Evolutionary conservation across 2,329 filamentous ascomycete species (phyloP).

Genomic region (Davidsoniella neocaledoniae): DNA sequence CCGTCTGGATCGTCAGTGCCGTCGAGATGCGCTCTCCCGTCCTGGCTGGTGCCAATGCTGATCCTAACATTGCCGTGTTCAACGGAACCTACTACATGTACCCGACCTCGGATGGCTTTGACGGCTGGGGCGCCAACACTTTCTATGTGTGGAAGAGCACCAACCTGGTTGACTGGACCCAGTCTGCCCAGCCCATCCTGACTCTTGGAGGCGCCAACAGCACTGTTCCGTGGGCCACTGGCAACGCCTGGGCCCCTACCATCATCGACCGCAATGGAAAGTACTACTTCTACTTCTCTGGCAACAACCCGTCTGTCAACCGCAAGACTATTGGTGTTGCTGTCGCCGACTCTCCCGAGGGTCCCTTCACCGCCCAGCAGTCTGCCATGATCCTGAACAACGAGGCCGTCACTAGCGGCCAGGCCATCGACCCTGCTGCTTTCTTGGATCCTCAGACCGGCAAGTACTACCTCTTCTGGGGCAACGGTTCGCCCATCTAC

Average conservation of each 20-base stretch:
- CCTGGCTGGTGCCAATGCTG: conserved; percentile 25
- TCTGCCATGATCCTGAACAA: conserved; percentile 39
- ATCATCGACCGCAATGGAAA: conserved; percentile 41
- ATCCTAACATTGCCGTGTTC: conserved; percentile 30
- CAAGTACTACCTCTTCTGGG: conserved; percentile 46
- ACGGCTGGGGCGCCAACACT: conserved; percentile 28
- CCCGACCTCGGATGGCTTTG: conserved; percentile 28
- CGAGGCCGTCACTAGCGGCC: conserved; percentile 19
- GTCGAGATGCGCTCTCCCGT: conserved; percentile 20
- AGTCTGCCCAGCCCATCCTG: conserved; percentile 25
- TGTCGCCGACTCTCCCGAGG: conserved; percentile 36
- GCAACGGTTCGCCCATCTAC: conserved; percentile 27
- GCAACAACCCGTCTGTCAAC: conserved; percentile 34
- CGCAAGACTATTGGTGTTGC: conserved; percentile 46
- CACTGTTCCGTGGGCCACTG: conserved; percentile 46
- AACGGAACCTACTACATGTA: conserved; percentile 30
- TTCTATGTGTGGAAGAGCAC: conserved; percentile 31
- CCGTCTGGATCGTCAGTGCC: conserved; percentile 3
- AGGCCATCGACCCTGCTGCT: conserved; percentile 43
- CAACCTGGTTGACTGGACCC: conserved; percentile 27
- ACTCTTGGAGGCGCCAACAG: conserved; percentile 27
- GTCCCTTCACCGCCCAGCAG: conserved; percentile 39
- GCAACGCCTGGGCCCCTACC: conserved; percentile 51
- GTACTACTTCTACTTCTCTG: conserved; percentile 48
- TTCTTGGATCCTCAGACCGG: conserved; percentile 42